phyloP scores from a whole-genome alignment of 1,284 basidiomycete genomes.

The Anthracocystis panici-leucophaei region DNA sequence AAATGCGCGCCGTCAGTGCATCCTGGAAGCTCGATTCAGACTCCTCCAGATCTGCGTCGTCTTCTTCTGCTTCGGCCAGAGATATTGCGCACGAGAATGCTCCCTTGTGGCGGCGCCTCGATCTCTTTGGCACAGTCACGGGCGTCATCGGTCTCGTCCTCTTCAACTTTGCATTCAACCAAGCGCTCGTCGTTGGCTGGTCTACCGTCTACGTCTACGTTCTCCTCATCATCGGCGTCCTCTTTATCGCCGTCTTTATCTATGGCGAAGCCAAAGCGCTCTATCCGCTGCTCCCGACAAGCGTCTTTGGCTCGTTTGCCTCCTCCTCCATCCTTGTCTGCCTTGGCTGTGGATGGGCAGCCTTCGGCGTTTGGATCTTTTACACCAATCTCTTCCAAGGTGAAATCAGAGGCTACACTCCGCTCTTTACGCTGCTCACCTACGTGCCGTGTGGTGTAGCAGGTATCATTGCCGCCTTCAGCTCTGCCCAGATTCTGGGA shows the following conservation, averaged over 20 bases:
- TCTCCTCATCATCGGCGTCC: constrained; percentile 54
- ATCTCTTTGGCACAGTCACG: constrained; percentile 49
- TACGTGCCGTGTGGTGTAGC: constrained; percentile 35
- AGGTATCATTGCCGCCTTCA: constrained; percentile 49
- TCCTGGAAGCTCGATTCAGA: constrained; percentile 24
- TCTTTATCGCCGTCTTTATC: constrained; percentile 45
- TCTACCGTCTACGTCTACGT: constrained; percentile 47
- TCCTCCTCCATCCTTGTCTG: constrained; percentile 37
- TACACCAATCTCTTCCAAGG: constrained; percentile 35
- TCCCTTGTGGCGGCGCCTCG: constrained; percentile 34
- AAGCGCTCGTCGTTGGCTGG: constrained; percentile 61
- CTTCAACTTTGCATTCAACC: constrained; percentile 60
- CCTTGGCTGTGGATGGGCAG: constrained; percentile 50
- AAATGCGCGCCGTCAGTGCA: constrained; percentile 33
- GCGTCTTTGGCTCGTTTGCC: constrained; percentile 32
- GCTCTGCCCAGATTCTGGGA: constrained; percentile 37
- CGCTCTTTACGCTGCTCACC: constrained; percentile 32
- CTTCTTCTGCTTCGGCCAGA: background rate
- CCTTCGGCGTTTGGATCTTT: constrained; percentile 56
- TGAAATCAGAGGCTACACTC: constrained; percentile 24
- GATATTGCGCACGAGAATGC: background rate
- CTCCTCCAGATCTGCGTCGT: background rate
- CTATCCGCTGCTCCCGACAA: constrained; percentile 52
- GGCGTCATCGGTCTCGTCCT: constrained; percentile 53
- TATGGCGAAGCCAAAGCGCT: constrained; percentile 28